Conservation (phyloP, 148 eudicot species). For the Rhododendron vialii region DNA sequence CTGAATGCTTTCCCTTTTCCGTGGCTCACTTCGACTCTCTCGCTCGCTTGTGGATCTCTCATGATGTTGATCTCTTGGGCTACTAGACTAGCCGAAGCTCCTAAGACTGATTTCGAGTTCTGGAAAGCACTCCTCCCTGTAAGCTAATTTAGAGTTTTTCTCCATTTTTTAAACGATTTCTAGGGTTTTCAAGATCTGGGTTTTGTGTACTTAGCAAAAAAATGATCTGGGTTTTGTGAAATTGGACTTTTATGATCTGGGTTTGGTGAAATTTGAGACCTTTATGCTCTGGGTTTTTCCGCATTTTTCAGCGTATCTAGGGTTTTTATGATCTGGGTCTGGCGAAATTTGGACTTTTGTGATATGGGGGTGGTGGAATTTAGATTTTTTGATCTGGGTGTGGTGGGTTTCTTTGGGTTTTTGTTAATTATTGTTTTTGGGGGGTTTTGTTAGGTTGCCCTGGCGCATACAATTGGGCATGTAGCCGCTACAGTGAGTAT, state of each 20-base stretch:
- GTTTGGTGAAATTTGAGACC: background rate
- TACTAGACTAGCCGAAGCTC: constrained; percentile 58
- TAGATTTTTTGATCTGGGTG: background rate
- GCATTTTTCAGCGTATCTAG: background rate
- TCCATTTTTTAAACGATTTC: background rate
- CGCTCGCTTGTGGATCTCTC: constrained; percentile 83
- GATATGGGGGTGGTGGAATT: background rate
- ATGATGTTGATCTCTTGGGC: constrained; percentile 93
- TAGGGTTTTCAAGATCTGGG: background rate
- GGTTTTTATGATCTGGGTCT: constrained; percentile 7
- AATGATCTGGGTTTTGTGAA: background rate
- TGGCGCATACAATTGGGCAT: constrained; percentile 96
- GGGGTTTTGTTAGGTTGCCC: constrained; percentile 60
- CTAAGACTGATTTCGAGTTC: constrained; percentile 73
- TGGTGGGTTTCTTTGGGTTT: background rate
- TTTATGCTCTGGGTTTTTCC: background rate
- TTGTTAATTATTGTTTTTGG: background rate
- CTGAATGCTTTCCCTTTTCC: constrained; percentile 91
- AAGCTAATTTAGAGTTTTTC: constrained; percentile 16
- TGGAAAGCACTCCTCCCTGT: constrained; percentile 91
- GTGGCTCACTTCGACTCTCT: constrained; percentile 88
- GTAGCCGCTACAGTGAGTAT: constrained; percentile 98
- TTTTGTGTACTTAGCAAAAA: background rate
- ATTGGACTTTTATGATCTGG: background rate
- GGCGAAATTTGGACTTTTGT: background rate